These are phyloP conservation scores for Lactarius akahatsu DNA, from an alignment of 768 basidiomycete species.

Conservation along the genomic window DNA sequence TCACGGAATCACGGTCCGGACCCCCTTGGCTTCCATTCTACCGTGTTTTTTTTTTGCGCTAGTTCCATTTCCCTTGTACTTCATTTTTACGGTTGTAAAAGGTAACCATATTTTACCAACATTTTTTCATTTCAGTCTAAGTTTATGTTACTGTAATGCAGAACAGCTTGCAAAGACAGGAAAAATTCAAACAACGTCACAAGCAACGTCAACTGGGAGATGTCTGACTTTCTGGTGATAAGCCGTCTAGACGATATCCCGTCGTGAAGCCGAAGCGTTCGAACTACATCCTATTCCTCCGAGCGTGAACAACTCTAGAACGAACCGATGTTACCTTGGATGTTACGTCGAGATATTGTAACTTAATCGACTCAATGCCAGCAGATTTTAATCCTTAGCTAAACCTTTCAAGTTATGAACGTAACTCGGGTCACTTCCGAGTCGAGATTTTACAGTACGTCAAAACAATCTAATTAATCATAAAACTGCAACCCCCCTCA, in stretches of 20 bases:
- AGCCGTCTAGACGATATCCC: background rate
- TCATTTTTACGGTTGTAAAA: background rate
- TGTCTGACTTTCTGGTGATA: background rate
- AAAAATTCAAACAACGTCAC: too few relatives aligned
- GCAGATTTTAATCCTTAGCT: background rate
- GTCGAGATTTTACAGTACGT: background rate
- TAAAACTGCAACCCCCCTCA: background rate
- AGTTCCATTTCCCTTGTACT: background rate
- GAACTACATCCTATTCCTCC: background rate
- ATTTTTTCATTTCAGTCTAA: background rate
- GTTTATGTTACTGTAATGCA: background rate
- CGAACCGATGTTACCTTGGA: background rate
- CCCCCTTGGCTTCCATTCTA: background rate
- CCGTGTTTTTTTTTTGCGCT: background rate
- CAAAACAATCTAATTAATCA: background rate
- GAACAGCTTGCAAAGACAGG: background rate
- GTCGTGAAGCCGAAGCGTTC: background rate
- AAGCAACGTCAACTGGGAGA: background rate
- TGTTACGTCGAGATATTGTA: background rate
- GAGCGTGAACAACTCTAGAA: background rate
- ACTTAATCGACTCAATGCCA: background rate
- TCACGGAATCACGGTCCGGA: too few relatives aligned
- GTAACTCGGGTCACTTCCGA: background rate
- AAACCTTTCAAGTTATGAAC: background rate
- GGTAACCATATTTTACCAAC: background rate